These are phyloP conservation scores for Hanseniaspora nectarophila DNA, from an alignment of 805 yeast genomes.

Conservation along the genomic window DNA sequence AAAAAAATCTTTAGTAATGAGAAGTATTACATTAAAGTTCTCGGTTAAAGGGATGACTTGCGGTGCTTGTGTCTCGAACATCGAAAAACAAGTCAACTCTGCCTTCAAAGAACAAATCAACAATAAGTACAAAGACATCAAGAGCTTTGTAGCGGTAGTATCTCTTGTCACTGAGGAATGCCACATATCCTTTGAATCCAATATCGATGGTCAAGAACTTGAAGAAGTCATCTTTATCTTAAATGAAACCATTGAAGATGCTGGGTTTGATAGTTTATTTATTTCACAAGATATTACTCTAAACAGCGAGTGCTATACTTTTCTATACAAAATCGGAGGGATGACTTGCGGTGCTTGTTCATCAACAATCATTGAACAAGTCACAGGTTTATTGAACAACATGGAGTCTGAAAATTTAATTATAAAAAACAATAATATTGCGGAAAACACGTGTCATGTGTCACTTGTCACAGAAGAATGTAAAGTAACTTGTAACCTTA, in stretches of 20 bases:
- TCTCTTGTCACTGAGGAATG: conserved; percentile 62
- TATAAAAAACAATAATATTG: conserved; percentile 39
- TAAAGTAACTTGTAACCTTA: conserved; percentile 23
- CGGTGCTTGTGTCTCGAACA: conserved; percentile 65
- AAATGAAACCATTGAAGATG: conserved; percentile 52
- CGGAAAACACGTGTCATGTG: conserved; percentile 30
- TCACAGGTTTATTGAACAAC: background rate
- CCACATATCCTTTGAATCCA: conserved; percentile 19
- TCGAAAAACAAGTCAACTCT: conserved; percentile 42
- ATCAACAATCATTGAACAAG: conserved; percentile 47
- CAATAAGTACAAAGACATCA: background rate
- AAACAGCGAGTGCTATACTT: conserved; percentile 1
- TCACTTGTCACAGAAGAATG: conserved; percentile 48
- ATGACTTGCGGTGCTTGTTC: conserved; percentile 92
- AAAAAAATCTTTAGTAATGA: background rate
- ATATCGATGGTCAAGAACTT: conserved; percentile 18
- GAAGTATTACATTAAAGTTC: background rate
- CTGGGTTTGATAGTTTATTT: conserved; percentile 53
- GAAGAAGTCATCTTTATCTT: conserved; percentile 62
- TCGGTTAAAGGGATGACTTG: conserved; percentile 74
- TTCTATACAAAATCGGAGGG: conserved; percentile 34
- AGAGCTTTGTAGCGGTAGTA: background rate
- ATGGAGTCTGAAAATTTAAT: conserved; percentile 15
- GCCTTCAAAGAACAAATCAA: conserved; percentile 33
- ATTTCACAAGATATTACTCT: conserved; percentile 30